Evolutionary conservation across 163 green algal species (phyloP), one percentile per base, ranked within the genome.

Genomic region (Scenedesmus sp.): DNA sequence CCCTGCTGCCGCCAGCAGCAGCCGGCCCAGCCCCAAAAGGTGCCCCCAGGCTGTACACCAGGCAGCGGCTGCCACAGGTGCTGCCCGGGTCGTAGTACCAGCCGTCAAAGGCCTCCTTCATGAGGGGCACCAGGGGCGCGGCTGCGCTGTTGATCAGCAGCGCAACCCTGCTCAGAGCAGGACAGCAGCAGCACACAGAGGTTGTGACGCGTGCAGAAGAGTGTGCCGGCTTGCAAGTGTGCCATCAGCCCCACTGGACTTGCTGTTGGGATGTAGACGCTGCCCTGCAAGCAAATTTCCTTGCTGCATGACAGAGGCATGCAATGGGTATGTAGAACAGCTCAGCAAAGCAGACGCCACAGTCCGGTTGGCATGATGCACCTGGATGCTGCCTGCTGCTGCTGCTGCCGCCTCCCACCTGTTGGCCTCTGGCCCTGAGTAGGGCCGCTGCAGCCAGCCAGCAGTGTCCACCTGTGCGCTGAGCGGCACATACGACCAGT

Each of bases 381-480:
- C 34, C 34, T 46, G 34, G 34, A 46, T 46, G 34, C 34, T 46
- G 34, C 34, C 34, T 9, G 34, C 73, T 84, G 77, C 77, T n/a
- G 5, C 2, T 79, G 70, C 70, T 5, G 23, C 70, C 70, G 12
- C 10, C 34, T 46, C 64, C 70, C 73, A 91, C 87, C 55, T 91
- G 4, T n/a, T 62, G 34, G 87, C 55, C 56, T 91, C 87, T 62
- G 87, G 70, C 26, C 18, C 20, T 16, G 73, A 77, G 87, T 91
- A 91, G 52, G 87, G 87, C 26, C 87, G 59, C 87, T 91, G 87
- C 87, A 91, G 73, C 87, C 87, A 91, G 55, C 87, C 87, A 20
- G 87, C 87, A 18, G 62, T 52, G 12, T 81, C 7, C 55, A 54
- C 4, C n/a, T 62, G 56, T 26, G 70, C 73, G n/a, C 87, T 62